phyloP scores from a whole-genome alignment of 2,329 filamentous ascomycete species.

The Bisporella sp. region DNA sequence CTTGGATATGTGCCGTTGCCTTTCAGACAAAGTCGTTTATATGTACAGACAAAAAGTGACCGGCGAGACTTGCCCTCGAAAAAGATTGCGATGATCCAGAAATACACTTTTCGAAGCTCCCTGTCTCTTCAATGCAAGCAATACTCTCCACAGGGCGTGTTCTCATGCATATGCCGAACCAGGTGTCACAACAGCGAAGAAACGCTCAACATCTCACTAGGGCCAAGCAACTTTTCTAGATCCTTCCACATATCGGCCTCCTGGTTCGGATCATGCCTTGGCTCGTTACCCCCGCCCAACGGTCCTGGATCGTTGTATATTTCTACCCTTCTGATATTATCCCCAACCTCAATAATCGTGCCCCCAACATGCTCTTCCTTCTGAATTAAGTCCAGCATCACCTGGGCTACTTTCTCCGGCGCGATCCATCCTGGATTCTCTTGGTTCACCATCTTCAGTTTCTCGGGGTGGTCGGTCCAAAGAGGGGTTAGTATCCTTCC shows the following conservation, averaged over 20 bases:
- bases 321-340: constrained; percentile 28
- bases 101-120: no score
- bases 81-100: no score
- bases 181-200: no score
- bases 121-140: no score
- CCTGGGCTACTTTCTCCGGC: constrained; percentile 35
- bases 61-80: no score
- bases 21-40: no score
- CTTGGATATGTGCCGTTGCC: no score
- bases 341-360: constrained; percentile 35
- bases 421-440: constrained; percentile 30
- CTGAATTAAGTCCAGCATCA: constrained; percentile 36
- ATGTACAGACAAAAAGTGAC: no score
- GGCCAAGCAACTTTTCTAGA: neutral
- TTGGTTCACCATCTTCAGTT: constrained; percentile 28
- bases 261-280: constrained; percentile 1
- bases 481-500: constrained; percentile 35
- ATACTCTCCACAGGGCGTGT: no score
- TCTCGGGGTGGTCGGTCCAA: constrained; percentile 39
- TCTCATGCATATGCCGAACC: no score
- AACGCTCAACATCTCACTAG: no score
- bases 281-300: constrained; percentile 4
- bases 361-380: constrained; percentile 30
- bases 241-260: constrained; percentile 9
- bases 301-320: constrained; percentile 34